phyloP scores from a whole-genome alignment of 306 rosid genomes.

The Cyclanthera cordifolia region DNA sequence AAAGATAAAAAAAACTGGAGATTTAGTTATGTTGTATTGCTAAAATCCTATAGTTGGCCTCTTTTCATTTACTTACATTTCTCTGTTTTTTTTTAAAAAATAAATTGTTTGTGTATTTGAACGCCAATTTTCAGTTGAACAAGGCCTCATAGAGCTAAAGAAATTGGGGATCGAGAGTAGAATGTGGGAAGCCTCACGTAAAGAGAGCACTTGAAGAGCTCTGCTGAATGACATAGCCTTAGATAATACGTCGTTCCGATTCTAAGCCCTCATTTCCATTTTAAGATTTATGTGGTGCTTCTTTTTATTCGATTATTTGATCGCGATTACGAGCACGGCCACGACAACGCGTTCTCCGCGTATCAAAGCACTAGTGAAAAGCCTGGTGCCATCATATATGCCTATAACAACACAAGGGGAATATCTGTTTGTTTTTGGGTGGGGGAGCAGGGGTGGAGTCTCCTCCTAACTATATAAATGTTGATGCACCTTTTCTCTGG shows the following conservation, averaged over 20 bases:
- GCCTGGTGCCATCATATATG: not conserved
- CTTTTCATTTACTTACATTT: not conserved
- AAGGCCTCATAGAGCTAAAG: conserved; percentile 72
- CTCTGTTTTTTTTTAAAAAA: not conserved
- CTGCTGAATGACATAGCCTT: not conserved
- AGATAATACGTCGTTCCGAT: not conserved
- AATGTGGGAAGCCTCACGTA: conserved; percentile 92
- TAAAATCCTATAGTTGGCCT: not conserved
- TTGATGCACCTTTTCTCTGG: conserved; percentile 1
- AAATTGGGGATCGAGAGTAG: conserved; percentile 78
- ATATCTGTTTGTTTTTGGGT: not conserved
- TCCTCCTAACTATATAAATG: not conserved
- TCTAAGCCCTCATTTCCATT: not conserved
- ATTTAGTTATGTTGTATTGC: not conserved
- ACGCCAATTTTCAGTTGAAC: conserved; percentile 55
- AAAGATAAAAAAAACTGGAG: no score
- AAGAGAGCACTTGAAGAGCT: conserved; percentile 25
- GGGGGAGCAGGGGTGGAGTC: not conserved
- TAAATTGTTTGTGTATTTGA: not conserved
- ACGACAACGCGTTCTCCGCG: not conserved
- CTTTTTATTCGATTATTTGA: not conserved
- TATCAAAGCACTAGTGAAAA: not conserved
- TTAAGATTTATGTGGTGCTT: not conserved
- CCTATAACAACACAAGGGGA: not conserved
- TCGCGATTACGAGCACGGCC: no score